Evolutionary conservation across 805 yeast genomes (phyloP), one percentile per base, ranked within the genome.

Genomic region (Candida koratica): DNA sequence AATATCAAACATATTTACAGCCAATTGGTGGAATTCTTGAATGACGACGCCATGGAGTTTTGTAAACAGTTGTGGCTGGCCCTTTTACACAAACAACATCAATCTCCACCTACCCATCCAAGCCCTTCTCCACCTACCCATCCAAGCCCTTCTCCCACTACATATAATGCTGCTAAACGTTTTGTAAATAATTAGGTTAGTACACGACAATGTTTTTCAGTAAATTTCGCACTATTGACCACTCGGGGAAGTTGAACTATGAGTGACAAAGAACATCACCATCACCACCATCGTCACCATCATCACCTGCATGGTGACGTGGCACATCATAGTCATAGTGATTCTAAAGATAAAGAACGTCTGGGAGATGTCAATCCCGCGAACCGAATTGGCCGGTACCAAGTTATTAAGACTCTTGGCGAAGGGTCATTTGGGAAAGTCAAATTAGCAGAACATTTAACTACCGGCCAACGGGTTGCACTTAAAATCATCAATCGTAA

Each of bases 341-440:
- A 29, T 5, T 6, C 26, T 7, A 35, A 22, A 17, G 63, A 58
- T 29, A 34, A 19, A 28, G 27, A 30, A 16, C 36, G 16, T 17
- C 61, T 57, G 28, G 51, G 58, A 9, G 49, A 45, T 27, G 55
- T 44, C 5, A 57, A 55, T 31, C 63, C 69, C 6, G 65, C 64
- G 32, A 57, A 58, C 39, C 52, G 89, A 39, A 86, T 93, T 34
- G 98, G 97, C 13, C 83, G 90, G 47, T 89, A 90, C 63, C 96
- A 89, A 58, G 82, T 89, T 36, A 84, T 89, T 48, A 85, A 88
- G 57, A 88, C 96, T 3, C 67, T 89, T 15, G 97, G 97, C 24
- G 97, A 89, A 56, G 97, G 97, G 16, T 88, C 96, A 0, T 89
- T 89, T 56, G 97, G 97, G 51, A 90, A 90, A 56, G 97, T 89